Conservation (phyloP, 2,329 filamentous ascomycete genomes). For the Cytospora mali region DNA sequence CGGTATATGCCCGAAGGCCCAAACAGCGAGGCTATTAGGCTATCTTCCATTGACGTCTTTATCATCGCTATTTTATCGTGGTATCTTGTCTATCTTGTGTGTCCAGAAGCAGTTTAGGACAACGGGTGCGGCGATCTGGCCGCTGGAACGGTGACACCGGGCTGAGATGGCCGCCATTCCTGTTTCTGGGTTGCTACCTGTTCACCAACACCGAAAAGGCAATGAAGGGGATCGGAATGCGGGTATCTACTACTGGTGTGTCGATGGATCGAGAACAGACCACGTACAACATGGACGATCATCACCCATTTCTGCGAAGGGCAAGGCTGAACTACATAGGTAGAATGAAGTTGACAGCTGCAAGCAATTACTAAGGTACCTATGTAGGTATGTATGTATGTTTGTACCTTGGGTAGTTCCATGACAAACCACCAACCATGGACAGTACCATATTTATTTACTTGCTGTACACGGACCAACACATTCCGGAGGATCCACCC, state of each 20-base stretch:
- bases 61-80: background rate
- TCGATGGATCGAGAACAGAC: slow-evolving; percentile 22
- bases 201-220: slow-evolving; percentile 9
- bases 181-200: slow-evolving; percentile 12
- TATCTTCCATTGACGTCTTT: background rate
- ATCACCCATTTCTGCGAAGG: slow-evolving; percentile 17
- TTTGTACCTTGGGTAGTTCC: too few relatives aligned
- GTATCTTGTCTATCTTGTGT: background rate
- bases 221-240: slow-evolving; percentile 15
- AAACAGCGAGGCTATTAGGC: background rate
- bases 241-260: slow-evolving; percentile 1
- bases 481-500: background rate
- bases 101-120: slow-evolving; percentile 22
- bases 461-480: background rate
- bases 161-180: slow-evolving; percentile 23
- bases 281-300: slow-evolving; percentile 18
- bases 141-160: background rate
- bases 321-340: slow-evolving; percentile 20
- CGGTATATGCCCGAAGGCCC: background rate
- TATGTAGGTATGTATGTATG: too few relatives aligned
- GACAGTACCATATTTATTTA: too few relatives aligned
- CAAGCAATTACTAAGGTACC: too few relatives aligned
- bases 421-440: too few relatives aligned
- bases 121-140: slow-evolving; percentile 16
- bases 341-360: slow-evolving; percentile 21